Percentiles rank a stretch among this genome's conserved stretches.
Evolutionary conservation across 1,139 yeast genomes (phyloP).

Genomic region (Yamadazyma trypodendri): DNA sequence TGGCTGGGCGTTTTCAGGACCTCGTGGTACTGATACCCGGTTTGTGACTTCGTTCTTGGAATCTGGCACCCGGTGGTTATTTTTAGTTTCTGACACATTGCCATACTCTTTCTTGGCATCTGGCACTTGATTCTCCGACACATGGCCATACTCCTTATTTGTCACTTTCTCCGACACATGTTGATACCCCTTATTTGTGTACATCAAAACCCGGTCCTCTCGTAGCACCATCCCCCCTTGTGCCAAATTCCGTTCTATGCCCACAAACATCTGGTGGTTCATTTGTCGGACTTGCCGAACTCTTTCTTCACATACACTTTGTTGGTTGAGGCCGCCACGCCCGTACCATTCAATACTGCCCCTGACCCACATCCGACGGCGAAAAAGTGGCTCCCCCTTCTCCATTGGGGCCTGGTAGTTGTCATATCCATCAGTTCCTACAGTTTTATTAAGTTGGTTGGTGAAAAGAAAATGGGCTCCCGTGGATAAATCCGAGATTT

Average conservation of each 20-base stretch:
- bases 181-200: conserved; percentile 31
- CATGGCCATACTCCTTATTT: no score
- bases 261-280: conserved; percentile 41
- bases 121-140: no score
- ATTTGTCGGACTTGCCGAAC: conserved; percentile 35
- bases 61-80: no score
- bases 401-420: conserved; percentile 67
- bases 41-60: no score
- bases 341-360: conserved; percentile 53
- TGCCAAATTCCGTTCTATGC: conserved; percentile 32
- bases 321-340: conserved; percentile 31
- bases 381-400: conserved; percentile 31
- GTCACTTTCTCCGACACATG: no score
- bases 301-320: conserved; percentile 45
- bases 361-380: conserved; percentile 78
- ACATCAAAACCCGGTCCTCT: conserved; percentile 36
- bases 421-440: conserved; percentile 81
- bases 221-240: conserved; percentile 14
- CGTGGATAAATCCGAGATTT: conserved; percentile 9
- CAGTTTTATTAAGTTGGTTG: conserved; percentile 43
- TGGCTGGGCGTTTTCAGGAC: not conserved
- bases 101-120: no score
- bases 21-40: no score
- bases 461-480: conserved; percentile 73
- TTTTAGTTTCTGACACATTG: no score